Conservation (phyloP, 495 filamentous ascomycete species). For the Aspergillus heteromorphus region DNA sequence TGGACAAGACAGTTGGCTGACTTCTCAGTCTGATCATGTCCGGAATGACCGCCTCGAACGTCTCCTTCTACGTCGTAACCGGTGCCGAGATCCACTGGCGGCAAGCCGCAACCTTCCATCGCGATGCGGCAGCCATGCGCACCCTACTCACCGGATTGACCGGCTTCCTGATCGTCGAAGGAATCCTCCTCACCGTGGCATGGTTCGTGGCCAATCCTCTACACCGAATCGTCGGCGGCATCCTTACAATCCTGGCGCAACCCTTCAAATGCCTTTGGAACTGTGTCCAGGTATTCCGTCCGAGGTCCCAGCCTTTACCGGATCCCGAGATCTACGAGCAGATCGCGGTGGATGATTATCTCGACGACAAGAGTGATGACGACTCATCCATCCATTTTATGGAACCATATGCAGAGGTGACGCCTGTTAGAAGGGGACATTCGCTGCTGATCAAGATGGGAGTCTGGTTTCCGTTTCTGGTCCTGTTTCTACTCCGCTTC, state of each 20-base stretch:
- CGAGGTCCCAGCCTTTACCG: conserved; percentile 15
- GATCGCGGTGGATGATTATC: conserved; percentile 25
- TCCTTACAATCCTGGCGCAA: conserved; percentile 28
- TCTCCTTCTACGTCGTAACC: conserved; percentile 31
- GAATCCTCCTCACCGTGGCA: conserved; percentile 17
- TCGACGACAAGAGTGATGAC: conserved; percentile 26
- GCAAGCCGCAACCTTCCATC: conserved; percentile 29
- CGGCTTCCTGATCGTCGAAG: conserved; percentile 31
- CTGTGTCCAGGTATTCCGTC: conserved; percentile 12
- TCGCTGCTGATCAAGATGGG: conserved; percentile 12
- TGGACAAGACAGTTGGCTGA: neutral
- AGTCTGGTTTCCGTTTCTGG: conserved; percentile 16
- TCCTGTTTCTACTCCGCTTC: conserved; percentile 20
- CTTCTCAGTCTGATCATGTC: conserved; percentile 25
- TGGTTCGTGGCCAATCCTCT: conserved; percentile 20
- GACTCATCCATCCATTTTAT: conserved; percentile 20
- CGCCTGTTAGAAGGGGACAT: conserved; percentile 3
- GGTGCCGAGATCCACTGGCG: conserved; percentile 40
- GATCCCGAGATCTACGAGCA: conserved; percentile 29
- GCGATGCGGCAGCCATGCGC: conserved; percentile 31
- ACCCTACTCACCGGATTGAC: conserved; percentile 35
- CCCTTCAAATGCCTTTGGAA: conserved; percentile 20
- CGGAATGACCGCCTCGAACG: conserved; percentile 33
- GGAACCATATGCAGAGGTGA: conserved; percentile 1
- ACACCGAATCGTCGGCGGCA: conserved; percentile 22